phyloP scores from a whole-genome alignment of 2,329 filamentous ascomycete genomes.

The Chrysosporium keratinophilum region DNA sequence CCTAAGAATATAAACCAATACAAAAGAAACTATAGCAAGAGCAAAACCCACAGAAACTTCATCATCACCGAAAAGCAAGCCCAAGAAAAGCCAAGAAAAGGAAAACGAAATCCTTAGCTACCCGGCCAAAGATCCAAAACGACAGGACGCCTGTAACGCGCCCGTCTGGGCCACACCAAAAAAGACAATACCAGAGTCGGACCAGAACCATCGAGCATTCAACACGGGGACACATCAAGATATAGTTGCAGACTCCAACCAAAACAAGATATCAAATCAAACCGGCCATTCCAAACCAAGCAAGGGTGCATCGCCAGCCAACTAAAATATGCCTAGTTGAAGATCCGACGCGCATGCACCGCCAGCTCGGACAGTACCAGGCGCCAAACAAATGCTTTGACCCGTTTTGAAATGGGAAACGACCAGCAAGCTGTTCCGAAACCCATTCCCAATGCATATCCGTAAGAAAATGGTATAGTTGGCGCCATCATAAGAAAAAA shows the following conservation, averaged over 20 bases:
- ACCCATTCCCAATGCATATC: constrained; percentile 6
- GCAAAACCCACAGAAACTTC: neutral
- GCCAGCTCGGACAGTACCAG: constrained; percentile 4
- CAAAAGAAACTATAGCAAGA: neutral
- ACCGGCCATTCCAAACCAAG: neutral
- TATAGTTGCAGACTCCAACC: neutral
- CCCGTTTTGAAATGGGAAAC: neutral
- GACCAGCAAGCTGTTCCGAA: neutral
- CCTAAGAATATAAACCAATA: neutral
- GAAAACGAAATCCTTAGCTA: neutral
- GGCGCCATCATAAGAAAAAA: constrained; percentile 3
- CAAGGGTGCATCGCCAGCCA: neutral
- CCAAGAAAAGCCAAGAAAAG: neutral
- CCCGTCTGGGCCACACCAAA: constrained; percentile 5
- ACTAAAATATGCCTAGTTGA: neutral
- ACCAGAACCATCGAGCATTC: neutral
- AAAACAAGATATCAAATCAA: neutral
- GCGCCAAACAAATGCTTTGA: constrained; percentile 8
- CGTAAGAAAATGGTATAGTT: constrained; percentile 5
- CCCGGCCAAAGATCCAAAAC: constrained; percentile 3
- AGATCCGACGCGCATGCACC: neutral
- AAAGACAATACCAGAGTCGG: neutral
- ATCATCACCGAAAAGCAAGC: constrained; percentile 2
- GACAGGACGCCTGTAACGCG: constrained; percentile 8
- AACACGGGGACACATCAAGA: neutral